phyloP scores from a whole-genome alignment of 1,139 yeast genomes.

The Saccharomyces hybrid region DNA sequence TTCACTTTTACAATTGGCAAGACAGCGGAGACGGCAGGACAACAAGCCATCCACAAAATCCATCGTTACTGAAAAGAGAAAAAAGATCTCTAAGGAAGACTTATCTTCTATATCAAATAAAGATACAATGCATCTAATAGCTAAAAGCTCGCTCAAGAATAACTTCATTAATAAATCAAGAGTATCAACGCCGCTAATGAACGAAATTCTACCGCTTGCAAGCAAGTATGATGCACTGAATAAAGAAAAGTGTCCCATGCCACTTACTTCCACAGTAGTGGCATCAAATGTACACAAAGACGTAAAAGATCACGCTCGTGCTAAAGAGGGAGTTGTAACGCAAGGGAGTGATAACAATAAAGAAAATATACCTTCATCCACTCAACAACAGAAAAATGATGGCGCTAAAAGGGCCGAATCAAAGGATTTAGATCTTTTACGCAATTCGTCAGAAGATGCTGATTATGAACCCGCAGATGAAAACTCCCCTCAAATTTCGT shows the following conservation, averaged over 20 bases:
- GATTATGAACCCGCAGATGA: constrained; percentile 15
- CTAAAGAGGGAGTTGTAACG: not conserved
- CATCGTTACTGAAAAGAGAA: not conserved
- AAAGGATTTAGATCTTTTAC: not conserved
- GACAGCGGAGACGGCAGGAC: constrained; percentile 13
- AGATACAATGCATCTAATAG: not conserved
- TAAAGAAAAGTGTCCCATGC: not conserved
- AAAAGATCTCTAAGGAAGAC: not conserved
- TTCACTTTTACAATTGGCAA: constrained; percentile 10
- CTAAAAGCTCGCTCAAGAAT: constrained; percentile 8
- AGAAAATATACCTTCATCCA: not conserved
- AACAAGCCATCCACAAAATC: constrained; percentile 3
- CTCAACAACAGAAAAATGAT: not conserved
- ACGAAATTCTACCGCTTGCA: constrained; percentile 25
- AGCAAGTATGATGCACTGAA: not conserved
- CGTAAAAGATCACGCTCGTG: not conserved
- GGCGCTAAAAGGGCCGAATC: not conserved
- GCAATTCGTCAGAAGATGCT: not conserved
- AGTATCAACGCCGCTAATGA: constrained; percentile 25
- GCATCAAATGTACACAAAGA: not conserved
- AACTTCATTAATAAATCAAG: constrained; percentile 10
- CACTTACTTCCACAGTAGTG: not conserved
- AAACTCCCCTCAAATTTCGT: not conserved
- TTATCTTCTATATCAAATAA: not conserved
- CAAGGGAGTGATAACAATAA: not conserved